phyloP scores from a whole-genome alignment of 1,284 basidiomycete genomes.

The Xerocomus minutiporus region DNA sequence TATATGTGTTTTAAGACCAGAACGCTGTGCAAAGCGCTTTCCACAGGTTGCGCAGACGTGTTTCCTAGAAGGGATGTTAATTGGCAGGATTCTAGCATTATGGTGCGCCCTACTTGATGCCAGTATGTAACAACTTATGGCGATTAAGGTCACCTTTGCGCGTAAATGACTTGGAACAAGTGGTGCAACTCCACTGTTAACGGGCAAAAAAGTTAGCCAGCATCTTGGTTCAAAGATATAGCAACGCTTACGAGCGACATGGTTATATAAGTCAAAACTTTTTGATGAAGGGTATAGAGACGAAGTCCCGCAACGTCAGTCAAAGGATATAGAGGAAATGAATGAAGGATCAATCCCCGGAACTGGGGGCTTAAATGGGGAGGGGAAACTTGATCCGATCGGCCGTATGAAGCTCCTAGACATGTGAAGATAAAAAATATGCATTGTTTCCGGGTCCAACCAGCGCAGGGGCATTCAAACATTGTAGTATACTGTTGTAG shows the following conservation, averaged over 20 bases:
- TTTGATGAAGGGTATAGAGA: conserved; percentile 30
- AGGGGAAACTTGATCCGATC: conserved; percentile 8
- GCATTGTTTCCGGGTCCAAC: conserved; percentile 21
- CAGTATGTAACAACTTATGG: conserved; percentile 44
- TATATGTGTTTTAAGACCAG: conserved; percentile 52
- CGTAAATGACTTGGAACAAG: conserved; percentile 43
- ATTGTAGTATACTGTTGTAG: conserved; percentile 1
- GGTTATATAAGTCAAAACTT: conserved; percentile 2
- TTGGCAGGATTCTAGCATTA: background rate
- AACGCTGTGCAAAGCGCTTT: conserved; percentile 50
- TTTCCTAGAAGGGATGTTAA: conserved; percentile 34
- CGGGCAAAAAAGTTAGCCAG: conserved; percentile 2
- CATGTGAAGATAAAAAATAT: conserved; percentile 4
- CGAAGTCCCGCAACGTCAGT: conserved; percentile 39
- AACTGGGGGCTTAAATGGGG: conserved; percentile 21
- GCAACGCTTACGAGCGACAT: conserved; percentile 26
- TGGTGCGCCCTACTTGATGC: conserved; percentile 38
- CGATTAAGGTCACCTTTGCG: conserved; percentile 53
- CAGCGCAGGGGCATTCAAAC: background rate
- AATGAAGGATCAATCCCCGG: conserved; percentile 3
- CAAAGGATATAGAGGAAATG: conserved; percentile 9
- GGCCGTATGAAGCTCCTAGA: background rate
- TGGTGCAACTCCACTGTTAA: conserved; percentile 33
- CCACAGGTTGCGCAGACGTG: conserved; percentile 44
- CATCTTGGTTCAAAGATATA: background rate